phyloP scores from a whole-genome alignment of 495 filamentous ascomycete species.

The Tuber brumale region DNA sequence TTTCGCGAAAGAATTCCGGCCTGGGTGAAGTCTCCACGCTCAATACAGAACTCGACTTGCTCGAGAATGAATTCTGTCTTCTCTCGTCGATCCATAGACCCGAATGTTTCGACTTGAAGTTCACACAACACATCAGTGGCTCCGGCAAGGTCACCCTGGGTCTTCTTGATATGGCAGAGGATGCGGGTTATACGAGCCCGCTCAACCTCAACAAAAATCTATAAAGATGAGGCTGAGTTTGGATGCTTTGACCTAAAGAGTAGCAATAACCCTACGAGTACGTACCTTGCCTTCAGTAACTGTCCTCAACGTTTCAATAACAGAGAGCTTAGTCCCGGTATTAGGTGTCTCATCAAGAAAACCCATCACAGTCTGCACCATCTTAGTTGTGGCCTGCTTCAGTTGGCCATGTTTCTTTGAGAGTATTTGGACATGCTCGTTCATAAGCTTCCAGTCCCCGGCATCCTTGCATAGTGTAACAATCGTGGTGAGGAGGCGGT shows the following conservation, averaged over 20 bases:
- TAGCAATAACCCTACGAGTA: conserved; percentile 1
- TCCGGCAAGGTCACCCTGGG: conserved; percentile 81
- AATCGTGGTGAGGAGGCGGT: conserved; percentile 74
- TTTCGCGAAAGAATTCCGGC: conserved; percentile 90
- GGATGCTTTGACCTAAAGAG: not conserved
- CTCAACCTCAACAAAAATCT: conserved; percentile 99
- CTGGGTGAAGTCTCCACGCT: conserved; percentile 92
- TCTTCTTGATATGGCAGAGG: conserved; percentile 91
- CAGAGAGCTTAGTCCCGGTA: conserved; percentile 76
- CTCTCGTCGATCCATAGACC: conserved; percentile 92
- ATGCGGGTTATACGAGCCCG: conserved; percentile 90
- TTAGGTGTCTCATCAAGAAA: conserved; percentile 72
- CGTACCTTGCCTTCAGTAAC: conserved; percentile 93
- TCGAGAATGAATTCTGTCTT: conserved; percentile 98
- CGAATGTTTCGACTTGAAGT: conserved; percentile 97
- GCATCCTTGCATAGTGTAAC: conserved; percentile 91
- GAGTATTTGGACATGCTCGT: conserved; percentile 88
- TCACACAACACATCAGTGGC: conserved; percentile 92
- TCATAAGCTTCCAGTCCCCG: conserved; percentile 85
- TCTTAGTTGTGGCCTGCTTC: conserved; percentile 96
- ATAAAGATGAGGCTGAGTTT: conserved; percentile 8
- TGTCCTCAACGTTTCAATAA: conserved; percentile 90
- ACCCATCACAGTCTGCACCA: conserved; percentile 93
- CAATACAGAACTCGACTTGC: conserved; percentile 90
- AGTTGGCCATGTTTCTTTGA: conserved; percentile 99